Evolutionary conservation across 352 stramenopile species (phyloP).

Genomic region (Pseudoperonospora humuli): DNA sequence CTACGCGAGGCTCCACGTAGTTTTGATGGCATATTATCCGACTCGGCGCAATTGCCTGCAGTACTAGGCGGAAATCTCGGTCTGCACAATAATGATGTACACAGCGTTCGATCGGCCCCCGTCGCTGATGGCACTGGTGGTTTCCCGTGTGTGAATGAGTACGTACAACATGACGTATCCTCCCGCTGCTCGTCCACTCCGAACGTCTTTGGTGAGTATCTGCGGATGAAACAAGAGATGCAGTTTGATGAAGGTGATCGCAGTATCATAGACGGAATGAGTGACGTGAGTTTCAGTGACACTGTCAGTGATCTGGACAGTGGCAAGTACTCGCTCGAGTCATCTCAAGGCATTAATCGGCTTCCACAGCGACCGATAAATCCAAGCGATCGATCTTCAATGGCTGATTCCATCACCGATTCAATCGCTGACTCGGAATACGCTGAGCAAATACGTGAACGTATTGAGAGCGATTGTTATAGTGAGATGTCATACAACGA

Average conservation of each 20-base stretch:
- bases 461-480: conserved; percentile 58
- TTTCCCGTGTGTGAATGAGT: conserved; percentile 44
- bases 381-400: conserved; percentile 24
- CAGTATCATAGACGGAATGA: conserved; percentile 20
- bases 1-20: conserved; percentile 33
- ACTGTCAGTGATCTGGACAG: conserved; percentile 53
- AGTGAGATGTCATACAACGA: conserved; percentile 81
- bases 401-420: conserved; percentile 44
- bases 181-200: conserved; percentile 40
- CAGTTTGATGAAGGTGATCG: conserved; percentile 39
- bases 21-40: conserved; percentile 54
- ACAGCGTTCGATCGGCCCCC: conserved; percentile 1
- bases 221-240: conserved; percentile 77
- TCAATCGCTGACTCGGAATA: conserved; percentile 66
- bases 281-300: conserved; percentile 36
- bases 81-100: conserved; percentile 24
- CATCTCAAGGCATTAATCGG: conserved; percentile 26
- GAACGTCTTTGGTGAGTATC: conserved; percentile 67
- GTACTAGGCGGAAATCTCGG: conserved; percentile 30
- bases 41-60: conserved; percentile 34
- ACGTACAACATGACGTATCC: conserved; percentile 43
- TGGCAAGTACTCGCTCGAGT: conserved; percentile 53
- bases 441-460: conserved; percentile 37
- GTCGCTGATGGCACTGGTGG: conserved; percentile 25
- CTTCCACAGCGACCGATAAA: conserved; percentile 10